A percentile compares a stretch with the other conserved stretches of the same genome.
phyloP scores from a whole-genome alignment of 345 rosid genomes.

The Angophora floribunda region DNA sequence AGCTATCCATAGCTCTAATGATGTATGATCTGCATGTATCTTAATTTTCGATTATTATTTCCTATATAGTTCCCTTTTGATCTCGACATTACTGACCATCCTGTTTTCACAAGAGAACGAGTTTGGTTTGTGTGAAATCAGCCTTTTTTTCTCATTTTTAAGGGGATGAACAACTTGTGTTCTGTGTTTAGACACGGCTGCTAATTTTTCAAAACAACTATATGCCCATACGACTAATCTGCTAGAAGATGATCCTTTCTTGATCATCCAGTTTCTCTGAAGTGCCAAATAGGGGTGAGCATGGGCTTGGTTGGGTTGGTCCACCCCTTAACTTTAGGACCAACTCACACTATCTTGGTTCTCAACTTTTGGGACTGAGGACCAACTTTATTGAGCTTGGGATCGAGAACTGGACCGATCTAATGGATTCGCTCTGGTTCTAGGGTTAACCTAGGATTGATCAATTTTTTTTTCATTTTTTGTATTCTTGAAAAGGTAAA shows the following conservation, averaged over 20 bases:
- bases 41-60: background rate
- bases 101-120: background rate
- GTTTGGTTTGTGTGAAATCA: background rate
- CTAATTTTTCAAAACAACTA: background rate
- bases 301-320: too few species aligned
- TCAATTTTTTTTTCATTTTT: too few species aligned
- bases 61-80: background rate
- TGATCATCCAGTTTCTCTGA: slow-evolving; percentile 9
- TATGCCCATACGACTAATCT: slow-evolving; percentile 18
- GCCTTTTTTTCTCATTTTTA: background rate
- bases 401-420: too few species aligned
- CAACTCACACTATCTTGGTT: too few species aligned
- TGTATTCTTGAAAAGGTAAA: too few species aligned
- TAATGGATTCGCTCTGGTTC: too few species aligned
- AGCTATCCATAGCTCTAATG: background rate
- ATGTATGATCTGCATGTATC: background rate
- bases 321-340: too few species aligned
- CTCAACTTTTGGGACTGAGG: too few species aligned
- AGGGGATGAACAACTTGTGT: background rate
- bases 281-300: slow-evolving; percentile 5
- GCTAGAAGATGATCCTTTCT: slow-evolving; percentile 18
- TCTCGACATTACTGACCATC: background rate
- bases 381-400: too few species aligned
- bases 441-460: too few species aligned
- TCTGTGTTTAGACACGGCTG: background rate